phyloP scores from a whole-genome alignment of 495 filamentous ascomycete genomes.

The Achaetomiella virescens region DNA sequence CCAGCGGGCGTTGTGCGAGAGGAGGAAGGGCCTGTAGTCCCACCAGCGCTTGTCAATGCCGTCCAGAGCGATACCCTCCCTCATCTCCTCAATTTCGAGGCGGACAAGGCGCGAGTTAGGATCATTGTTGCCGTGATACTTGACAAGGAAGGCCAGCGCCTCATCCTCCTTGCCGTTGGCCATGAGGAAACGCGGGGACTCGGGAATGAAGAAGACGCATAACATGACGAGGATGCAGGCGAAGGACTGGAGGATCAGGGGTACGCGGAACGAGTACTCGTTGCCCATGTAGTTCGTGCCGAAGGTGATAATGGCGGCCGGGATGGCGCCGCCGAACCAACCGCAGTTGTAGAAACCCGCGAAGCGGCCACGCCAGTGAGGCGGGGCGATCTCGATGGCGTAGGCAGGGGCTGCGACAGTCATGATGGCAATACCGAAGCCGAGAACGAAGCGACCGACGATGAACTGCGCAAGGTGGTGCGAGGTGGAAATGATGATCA shows the following conservation, averaged over 20 bases:
- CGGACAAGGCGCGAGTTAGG: conserved; percentile 47
- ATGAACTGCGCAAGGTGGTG: conserved; percentile 38
- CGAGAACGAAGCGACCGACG: conserved; percentile 46
- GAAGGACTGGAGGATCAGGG: conserved; percentile 41
- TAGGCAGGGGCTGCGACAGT: conserved; percentile 45
- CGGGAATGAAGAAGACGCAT: conserved; percentile 54
- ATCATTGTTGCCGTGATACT: conserved; percentile 54
- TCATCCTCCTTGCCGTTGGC: conserved; percentile 47
- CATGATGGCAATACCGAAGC: conserved; percentile 46
- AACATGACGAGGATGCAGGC: conserved; percentile 44
- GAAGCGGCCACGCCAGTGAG: conserved; percentile 45
- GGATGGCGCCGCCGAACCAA: conserved; percentile 47
- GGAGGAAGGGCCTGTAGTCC: conserved; percentile 42
- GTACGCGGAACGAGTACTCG: conserved; percentile 42
- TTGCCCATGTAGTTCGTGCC: conserved; percentile 38
- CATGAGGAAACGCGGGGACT: conserved; percentile 58
- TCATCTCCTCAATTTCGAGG: conserved; percentile 54
- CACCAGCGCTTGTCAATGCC: conserved; percentile 49
- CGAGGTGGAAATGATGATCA: conserved; percentile 38
- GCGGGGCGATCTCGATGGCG: conserved; percentile 43
- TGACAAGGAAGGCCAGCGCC: conserved; percentile 48
- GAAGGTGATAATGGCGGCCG: conserved; percentile 41
- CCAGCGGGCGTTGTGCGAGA: conserved; percentile 43
- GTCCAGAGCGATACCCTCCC: conserved; percentile 49
- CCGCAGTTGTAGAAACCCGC: conserved; percentile 49